phyloP scores from a whole-genome alignment of 805 yeast species.

The Saccharomyces eubayanus region DNA sequence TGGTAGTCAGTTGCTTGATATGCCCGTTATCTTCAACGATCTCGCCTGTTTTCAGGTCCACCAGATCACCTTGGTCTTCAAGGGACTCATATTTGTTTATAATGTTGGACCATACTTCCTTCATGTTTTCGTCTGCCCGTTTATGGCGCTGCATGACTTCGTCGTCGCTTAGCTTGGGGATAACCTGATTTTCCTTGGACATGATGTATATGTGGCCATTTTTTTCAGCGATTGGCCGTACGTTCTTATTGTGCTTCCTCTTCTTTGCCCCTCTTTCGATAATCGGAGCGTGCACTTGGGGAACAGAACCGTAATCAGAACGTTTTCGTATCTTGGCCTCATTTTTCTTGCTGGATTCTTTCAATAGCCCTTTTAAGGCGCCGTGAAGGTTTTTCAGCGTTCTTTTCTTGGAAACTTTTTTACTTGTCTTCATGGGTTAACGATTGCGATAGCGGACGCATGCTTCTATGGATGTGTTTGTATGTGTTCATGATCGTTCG shows the following conservation, averaged over 20 bases:
- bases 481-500: not conserved
- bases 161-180: slow-evolving; percentile 29
- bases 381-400: slow-evolving; percentile 14
- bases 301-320: not conserved
- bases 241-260: not conserved
- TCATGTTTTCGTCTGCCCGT: slow-evolving; percentile 31
- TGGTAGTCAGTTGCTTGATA: slow-evolving; percentile 37
- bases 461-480: not conserved
- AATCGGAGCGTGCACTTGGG: not conserved
- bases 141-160: slow-evolving; percentile 29
- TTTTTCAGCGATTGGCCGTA: not conserved
- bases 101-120: slow-evolving; percentile 42
- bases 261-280: not conserved
- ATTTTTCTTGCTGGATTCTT: slow-evolving; percentile 1
- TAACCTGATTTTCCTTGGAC: slow-evolving; percentile 27
- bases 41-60: slow-evolving; percentile 58
- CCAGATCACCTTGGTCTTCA: slow-evolving; percentile 49
- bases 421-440: slow-evolving; percentile 6
- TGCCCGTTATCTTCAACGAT: slow-evolving; percentile 65
- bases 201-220: slow-evolving; percentile 21
- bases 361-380: slow-evolving; percentile 18
- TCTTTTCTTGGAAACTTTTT: slow-evolving; percentile 8
- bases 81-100: slow-evolving; percentile 46
- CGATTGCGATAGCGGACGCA: not conserved
- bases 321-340: not conserved